Conservation (phyloP, 2,329 filamentous ascomycete species). For the Cytospora leucostoma region DNA sequence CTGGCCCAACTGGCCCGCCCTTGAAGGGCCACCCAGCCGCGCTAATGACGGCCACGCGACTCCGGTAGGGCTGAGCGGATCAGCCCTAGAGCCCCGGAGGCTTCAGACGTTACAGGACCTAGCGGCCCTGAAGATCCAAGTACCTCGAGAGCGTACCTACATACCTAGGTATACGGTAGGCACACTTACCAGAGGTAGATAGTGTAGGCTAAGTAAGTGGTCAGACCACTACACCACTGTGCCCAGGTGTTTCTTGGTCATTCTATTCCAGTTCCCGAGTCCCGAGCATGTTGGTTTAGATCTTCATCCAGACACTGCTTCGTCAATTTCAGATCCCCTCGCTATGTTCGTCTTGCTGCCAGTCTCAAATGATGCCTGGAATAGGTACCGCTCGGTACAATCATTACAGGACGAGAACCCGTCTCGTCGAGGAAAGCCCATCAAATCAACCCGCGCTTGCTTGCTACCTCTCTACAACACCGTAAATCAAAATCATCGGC, state of each 20-base stretch:
- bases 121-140: background rate
- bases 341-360: slow-evolving; percentile 17
- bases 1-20: no score
- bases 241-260: no score
- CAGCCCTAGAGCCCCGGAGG: background rate
- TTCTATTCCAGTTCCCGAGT: no score
- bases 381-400: background rate
- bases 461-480: background rate
- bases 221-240: no score
- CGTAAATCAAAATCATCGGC: background rate
- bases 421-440: background rate
- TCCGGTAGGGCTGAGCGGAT: slow-evolving; percentile 14
- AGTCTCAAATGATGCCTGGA: slow-evolving; percentile 14
- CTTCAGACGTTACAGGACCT: background rate
- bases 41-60: background rate
- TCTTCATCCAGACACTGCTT: slow-evolving; percentile 16
- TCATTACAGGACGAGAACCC: background rate
- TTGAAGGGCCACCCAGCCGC: background rate
- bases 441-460: background rate
- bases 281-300: background rate
- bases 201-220: no score
- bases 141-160: no score
- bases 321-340: slow-evolving; percentile 12
- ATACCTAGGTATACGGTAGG: no score
- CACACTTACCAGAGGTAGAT: no score